Percentiles rank a stretch among this genome's conserved stretches.
These are phyloP conservation scores for Iris pallida DNA, from an alignment of 116 monocot species.

Conservation along the genomic window DNA sequence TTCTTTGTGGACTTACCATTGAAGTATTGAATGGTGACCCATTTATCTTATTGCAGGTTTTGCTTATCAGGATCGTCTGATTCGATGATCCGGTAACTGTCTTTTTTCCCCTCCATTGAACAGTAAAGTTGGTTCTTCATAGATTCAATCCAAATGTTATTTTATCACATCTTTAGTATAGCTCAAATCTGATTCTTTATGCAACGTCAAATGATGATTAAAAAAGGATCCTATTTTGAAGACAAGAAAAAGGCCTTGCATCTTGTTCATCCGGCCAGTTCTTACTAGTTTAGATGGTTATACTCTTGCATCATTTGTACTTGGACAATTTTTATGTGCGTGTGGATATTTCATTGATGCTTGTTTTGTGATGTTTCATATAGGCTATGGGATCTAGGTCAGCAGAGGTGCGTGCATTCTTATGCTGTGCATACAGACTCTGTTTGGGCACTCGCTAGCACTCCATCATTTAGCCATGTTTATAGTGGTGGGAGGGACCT, in stretches of 20 bases:
- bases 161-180: no score
- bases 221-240: no score
- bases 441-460: slow-evolving; percentile 82
- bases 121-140: no score
- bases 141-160: no score
- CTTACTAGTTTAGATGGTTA: not conserved
- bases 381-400: slow-evolving; percentile 90
- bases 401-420: slow-evolving; percentile 79
- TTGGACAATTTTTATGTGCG: not conserved
- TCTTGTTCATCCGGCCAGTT: no score
- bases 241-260: no score
- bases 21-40: no score
- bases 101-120: not conserved
- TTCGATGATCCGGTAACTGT: slow-evolving; percentile 84
- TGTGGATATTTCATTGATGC: not conserved
- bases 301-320: no score
- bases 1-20: no score
- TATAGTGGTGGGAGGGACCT: slow-evolving; percentile 82
- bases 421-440: slow-evolving; percentile 93
- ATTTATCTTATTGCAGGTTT: slow-evolving; percentile 30
- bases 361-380: slow-evolving; percentile 10
- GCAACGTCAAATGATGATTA: no score
- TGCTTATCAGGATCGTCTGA: slow-evolving; percentile 95
- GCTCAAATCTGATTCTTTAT: no score
- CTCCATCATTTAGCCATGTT: slow-evolving; percentile 70